A percentile compares a stretch with the other conserved stretches of the same genome.
phyloP scores from a whole-genome alignment of 176 grass and related monocot genomes.

The Raddia guianensis region DNA sequence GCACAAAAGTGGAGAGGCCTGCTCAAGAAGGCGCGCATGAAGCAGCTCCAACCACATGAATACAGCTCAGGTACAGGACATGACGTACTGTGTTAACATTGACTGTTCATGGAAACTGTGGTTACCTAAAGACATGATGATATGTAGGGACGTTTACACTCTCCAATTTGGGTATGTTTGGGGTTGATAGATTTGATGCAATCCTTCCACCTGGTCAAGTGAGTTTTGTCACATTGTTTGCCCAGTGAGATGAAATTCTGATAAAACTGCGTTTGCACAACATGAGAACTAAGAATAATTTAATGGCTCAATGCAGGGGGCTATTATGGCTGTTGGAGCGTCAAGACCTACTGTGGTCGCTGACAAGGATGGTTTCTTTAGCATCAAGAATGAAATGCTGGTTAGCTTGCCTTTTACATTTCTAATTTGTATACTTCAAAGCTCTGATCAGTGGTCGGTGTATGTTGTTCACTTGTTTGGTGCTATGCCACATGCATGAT shows the following conservation, averaged over 20 bases:
- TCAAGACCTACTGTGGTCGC: constrained; percentile 70
- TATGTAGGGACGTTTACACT: constrained; percentile 85
- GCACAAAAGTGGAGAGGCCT: constrained; percentile 84
- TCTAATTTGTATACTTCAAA: background rate
- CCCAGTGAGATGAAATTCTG: background rate
- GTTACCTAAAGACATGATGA: constrained; percentile 29
- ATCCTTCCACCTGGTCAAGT: constrained; percentile 99
- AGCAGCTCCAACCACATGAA: constrained; percentile 85
- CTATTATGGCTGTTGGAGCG: constrained; percentile 96
- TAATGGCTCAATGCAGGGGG: constrained; percentile 61
- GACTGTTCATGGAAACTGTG: constrained; percentile 18
- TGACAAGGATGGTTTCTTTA: constrained; percentile 78
- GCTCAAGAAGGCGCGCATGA: constrained; percentile 74
- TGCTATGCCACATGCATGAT: background rate
- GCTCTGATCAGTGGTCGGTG: background rate
- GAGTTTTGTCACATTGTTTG: constrained; percentile 23
- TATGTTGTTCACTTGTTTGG: background rate
- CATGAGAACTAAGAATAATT: background rate
- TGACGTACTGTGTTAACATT: background rate
- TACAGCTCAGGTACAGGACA: constrained; percentile 72
- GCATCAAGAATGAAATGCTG: constrained; percentile 91
- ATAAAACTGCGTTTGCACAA: constrained; percentile 29
- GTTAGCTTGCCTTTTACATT: constrained; percentile 47
- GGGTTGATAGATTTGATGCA: constrained; percentile 89
- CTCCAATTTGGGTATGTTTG: constrained; percentile 98